Conservation (phyloP, 768 basidiomycete species). For the Trametes coccinea region DNA sequence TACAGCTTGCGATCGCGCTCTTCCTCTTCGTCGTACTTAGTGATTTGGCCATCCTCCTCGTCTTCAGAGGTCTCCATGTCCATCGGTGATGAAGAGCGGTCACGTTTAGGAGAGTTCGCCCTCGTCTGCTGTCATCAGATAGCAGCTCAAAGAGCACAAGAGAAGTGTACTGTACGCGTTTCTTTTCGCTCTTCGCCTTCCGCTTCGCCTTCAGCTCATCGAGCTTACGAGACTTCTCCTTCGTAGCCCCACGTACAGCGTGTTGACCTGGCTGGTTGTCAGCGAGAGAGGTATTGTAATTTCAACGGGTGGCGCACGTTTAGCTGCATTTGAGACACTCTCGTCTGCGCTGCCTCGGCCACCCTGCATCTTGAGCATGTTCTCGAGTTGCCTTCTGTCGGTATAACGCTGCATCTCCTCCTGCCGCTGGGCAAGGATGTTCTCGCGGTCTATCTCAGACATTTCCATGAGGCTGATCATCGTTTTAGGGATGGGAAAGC, state of each 20-base stretch:
- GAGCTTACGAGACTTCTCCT: constrained; percentile 76
- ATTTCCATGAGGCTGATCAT: constrained; percentile 65
- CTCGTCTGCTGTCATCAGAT: constrained; percentile 40
- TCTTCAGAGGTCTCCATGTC: constrained; percentile 87
- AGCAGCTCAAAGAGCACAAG: constrained; percentile 9
- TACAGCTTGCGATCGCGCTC: constrained; percentile 57
- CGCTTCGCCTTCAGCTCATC: constrained; percentile 86
- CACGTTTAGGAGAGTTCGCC: constrained; percentile 60
- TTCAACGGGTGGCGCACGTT: constrained; percentile 51
- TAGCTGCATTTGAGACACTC: constrained; percentile 69
- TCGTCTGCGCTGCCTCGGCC: constrained; percentile 52
- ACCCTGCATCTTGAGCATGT: constrained; percentile 70
- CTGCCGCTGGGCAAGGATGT: constrained; percentile 73
- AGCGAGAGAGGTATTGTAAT: neutral
- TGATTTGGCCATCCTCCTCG: constrained; percentile 77
- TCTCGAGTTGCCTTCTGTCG: constrained; percentile 69
- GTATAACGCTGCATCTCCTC: constrained; percentile 79
- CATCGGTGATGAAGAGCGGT: constrained; percentile 78
- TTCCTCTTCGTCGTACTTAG: constrained; percentile 71
- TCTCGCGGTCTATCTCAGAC: constrained; percentile 89
- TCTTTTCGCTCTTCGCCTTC: constrained; percentile 87
- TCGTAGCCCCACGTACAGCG: constrained; percentile 68
- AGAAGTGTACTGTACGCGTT: constrained; percentile 53
- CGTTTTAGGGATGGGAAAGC: neutral
- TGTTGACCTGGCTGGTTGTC: constrained; percentile 59